Base-by-base conservation (phyloP, 495 filamentous ascomycete genomes). In the Tuber melanosporum region DNA sequence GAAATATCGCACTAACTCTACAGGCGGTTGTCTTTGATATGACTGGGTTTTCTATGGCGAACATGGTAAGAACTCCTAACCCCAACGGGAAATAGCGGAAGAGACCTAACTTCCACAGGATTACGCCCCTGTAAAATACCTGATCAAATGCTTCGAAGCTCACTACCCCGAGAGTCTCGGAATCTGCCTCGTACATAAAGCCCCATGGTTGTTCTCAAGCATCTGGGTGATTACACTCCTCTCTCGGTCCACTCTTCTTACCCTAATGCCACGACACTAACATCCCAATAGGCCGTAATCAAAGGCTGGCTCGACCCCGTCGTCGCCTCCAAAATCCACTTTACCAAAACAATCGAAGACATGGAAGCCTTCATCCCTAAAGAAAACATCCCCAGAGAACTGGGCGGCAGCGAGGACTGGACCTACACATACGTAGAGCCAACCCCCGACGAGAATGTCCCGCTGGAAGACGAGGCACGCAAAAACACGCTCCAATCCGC, bases 61-160 rank as follows among this genome's bases (percentile, higher is more conserved):
- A 99, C 84, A 97, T 99, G 95, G 92, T 94, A 86, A 83, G 87
- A 19, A 36, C 74, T 22, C 19, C 19, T 14, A 20, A 66, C 10
- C 32, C 66, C 26, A 41, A 41, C 42, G 15, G 62, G 17, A 43
- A 36, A 66, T 17, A 69, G n/a, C 22, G 1, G 52, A 14, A 62
- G 19, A 57, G 76, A 52, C 26, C 82, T 85, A 75, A 85, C 49
- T 70, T 8, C 74, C 19, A 14, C 47, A 94, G 92, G 95, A 99
- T 83, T 98, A 98, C 83, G 89, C 93, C 0, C 95, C 95, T 0
- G 93, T 99, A 41, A 98, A 95, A 82, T 98, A 98, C 87, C 97
- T 99, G 90, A 98, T 98, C 86, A 97, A 97, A 86, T 97, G 94
- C 85, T 99, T 99, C 84, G 96, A 98, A 86, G 96, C 95, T 72